These are phyloP conservation scores for Candida gorgasii DNA, from an alignment of 805 yeast genomes.

Conservation along the genomic window DNA sequence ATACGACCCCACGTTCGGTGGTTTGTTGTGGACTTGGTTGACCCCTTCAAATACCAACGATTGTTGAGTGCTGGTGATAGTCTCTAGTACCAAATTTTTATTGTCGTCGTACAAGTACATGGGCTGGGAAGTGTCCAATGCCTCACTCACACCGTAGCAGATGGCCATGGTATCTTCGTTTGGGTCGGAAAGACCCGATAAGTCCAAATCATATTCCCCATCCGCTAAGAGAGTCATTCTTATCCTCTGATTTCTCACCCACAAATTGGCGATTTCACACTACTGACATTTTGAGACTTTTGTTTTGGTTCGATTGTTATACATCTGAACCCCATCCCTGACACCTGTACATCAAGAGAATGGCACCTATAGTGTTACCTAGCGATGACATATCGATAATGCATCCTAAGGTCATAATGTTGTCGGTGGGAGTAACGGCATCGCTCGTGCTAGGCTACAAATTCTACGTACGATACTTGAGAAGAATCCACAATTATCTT, in stretches of 20 bases:
- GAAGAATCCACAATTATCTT: conserved; percentile 35
- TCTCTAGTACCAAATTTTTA: conserved; percentile 34
- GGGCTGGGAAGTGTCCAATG: conserved; percentile 38
- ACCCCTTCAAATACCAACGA: conserved; percentile 40
- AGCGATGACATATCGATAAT: conserved; percentile 22
- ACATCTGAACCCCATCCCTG: too few species aligned
- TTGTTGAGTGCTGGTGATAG: conserved; percentile 21
- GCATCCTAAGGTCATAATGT: conserved; percentile 41
- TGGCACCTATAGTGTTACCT: conserved; percentile 10
- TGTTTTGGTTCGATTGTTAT: too few species aligned
- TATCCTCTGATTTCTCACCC: too few species aligned
- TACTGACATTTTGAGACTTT: too few species aligned
- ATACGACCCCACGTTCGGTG: conserved; percentile 23
- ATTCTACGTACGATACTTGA: conserved; percentile 34
- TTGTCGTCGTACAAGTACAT: conserved; percentile 35
- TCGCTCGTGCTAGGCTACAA: conserved; percentile 28
- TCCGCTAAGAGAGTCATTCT: too few species aligned
- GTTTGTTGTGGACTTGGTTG: conserved; percentile 27
- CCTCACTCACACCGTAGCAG: conserved; percentile 43
- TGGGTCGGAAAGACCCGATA: conserved; percentile 18
- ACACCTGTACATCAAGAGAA: too few species aligned
- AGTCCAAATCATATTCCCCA: conserved; percentile 46
- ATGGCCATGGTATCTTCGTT: conserved; percentile 22
- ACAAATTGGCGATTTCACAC: too few species aligned
- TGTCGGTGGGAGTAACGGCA: conserved; percentile 36